These are phyloP conservation scores for Eragrostis tef DNA, from an alignment of 202 grass and related monocot genomes.

Conservation along the genomic window DNA sequence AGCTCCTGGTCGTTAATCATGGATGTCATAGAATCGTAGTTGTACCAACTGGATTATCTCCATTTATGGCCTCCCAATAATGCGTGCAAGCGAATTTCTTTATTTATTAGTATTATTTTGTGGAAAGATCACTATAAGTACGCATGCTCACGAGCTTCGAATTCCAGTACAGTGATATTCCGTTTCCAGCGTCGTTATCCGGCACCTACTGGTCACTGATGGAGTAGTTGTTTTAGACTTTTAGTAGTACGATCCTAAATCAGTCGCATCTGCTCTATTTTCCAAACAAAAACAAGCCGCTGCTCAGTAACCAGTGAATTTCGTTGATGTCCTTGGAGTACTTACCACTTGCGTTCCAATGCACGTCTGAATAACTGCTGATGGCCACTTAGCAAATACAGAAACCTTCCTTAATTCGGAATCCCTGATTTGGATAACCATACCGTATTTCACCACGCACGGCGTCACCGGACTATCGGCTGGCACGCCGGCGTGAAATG, in stretches of 20 bases:
- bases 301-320: neutral
- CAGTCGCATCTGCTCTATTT: too few species aligned
- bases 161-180: conserved; percentile 2
- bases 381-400: neutral
- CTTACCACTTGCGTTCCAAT: neutral
- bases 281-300: too few species aligned
- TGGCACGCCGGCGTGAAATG: neutral
- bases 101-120: neutral
- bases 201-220: neutral
- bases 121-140: neutral
- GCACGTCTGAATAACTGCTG: too few species aligned
- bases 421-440: neutral
- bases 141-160: neutral
- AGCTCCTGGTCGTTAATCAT: neutral
- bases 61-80: neutral
- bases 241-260: neutral
- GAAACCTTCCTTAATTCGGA: conserved; percentile 32
- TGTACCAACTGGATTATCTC: neutral
- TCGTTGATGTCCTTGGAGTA: neutral
- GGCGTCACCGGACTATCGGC: neutral
- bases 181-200: neutral
- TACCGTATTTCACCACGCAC: neutral
- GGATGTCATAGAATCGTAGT: neutral
- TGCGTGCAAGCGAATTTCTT: neutral
- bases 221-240: neutral